These are phyloP conservation scores for Fomes fomentarius DNA, from an alignment of 1,284 basidiomycete species.

Conservation along the genomic window DNA sequence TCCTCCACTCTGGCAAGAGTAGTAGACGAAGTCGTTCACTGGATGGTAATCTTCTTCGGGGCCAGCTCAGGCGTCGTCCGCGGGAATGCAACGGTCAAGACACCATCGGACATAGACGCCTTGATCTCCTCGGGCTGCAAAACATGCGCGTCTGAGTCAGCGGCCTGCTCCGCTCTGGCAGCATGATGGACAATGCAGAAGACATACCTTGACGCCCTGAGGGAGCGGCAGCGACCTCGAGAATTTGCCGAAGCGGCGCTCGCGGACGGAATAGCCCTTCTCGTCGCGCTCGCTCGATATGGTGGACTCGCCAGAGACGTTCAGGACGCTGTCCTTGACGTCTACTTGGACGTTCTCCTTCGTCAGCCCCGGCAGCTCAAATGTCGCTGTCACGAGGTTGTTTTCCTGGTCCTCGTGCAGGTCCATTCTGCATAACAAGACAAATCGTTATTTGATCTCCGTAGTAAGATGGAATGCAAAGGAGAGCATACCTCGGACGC, in stretches of 20 bases:
- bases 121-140: constrained; percentile 41
- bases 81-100: constrained; percentile 46
- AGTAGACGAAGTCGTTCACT: constrained; percentile 5
- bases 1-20: not conserved
- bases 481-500: constrained; percentile 37
- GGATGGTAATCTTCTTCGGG: constrained; percentile 25
- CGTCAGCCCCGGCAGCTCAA: constrained; percentile 53
- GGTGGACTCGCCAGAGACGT: constrained; percentile 45
- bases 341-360: constrained; percentile 46
- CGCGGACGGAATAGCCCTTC: constrained; percentile 43
- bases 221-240: constrained; percentile 46
- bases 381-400: constrained; percentile 48
- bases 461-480: no score
- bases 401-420: constrained; percentile 43
- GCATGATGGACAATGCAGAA: not conserved
- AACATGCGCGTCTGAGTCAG: not conserved
- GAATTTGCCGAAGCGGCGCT: constrained; percentile 47
- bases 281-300: constrained; percentile 40
- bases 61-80: constrained; percentile 35
- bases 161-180: not conserved
- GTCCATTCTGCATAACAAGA: constrained; percentile 56
- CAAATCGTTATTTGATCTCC: no score
- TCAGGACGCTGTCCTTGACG: constrained; percentile 43
- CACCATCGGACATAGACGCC: constrained; percentile 43
- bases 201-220: constrained; percentile 44